Evolutionary conservation across 75 land plant genomes (phyloP), one percentile per base, ranked within the genome.

Genomic region (Pseudotsuga menziesii): DNA sequence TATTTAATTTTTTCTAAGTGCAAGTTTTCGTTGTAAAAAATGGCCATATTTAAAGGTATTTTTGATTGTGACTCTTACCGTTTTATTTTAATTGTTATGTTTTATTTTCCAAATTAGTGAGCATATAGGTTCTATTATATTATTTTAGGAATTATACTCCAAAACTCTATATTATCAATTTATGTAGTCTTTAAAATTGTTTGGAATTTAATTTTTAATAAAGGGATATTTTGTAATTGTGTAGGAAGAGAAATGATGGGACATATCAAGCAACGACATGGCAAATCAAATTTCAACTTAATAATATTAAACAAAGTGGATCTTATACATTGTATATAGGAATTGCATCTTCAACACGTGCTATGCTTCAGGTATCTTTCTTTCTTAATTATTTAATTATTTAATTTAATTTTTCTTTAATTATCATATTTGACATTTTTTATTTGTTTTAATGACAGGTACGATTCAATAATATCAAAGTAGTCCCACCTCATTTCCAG

Each of bases 231-330:
- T 39, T 44, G 11, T 48, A 48, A 9, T 2, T 26, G 59, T 79
- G 60, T 79, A 88, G 86, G 74, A 84, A 80, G 27, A 73, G 6
- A 17, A 78, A 23, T 15, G 73, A 88, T 60, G 78, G 78, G 6
- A 72, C 61, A 16, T 88, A 74, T 61, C 23, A 73, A 32, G 70
- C 83, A 66, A 85, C 88, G 0, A 91, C 91, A 41, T 88, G 93
- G 93, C 84, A 86, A 72, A 88, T 91, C 9, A 84, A 80, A 52
- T 91, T 86, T 72, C 55, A 82, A 23, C 82, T 91, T 22, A 76
- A 82, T 14, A 67, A 48, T 25, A 82, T 82, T 5, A 27, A 63
- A 16, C 66, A 76, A 72, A 52, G 14, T 78, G 83, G 74, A 41
- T 80, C 61, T 54, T 91, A 91, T 57, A 84, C n/a, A 57, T 77